A percentile compares a stretch with the other conserved stretches of the same genome.
Conservation (phyloP, 202 grass and related monocot species). For the Saccharum hybrid region DNA sequence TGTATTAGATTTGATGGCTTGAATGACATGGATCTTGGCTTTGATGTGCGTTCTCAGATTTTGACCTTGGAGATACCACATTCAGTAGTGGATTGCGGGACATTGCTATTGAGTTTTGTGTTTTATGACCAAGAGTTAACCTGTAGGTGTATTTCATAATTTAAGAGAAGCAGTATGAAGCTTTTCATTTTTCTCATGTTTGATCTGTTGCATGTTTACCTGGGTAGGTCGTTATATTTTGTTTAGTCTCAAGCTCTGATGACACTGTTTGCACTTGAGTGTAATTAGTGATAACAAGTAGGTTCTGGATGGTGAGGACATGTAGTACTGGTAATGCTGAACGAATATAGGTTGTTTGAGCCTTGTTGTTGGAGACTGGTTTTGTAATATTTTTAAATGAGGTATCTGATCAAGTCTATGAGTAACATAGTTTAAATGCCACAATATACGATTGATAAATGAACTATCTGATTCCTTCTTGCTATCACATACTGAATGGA, state of each 20-base stretch:
- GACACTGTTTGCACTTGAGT: background rate
- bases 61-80: background rate
- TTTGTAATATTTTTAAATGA: background rate
- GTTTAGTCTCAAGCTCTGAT: background rate
- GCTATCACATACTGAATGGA: background rate
- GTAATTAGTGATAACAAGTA: background rate
- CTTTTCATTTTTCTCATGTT: background rate
- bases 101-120: slow-evolving; percentile 13
- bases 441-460: background rate
- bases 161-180: background rate
- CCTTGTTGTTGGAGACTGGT: background rate
- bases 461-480: background rate
- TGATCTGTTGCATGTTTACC: background rate
- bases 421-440: slow-evolving; percentile 6
- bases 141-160: background rate
- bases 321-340: background rate
- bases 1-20: background rate
- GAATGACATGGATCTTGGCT: background rate
- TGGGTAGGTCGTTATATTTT: background rate
- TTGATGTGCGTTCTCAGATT: background rate
- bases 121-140: background rate
- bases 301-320: background rate
- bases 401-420: background rate
- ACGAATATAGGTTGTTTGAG: slow-evolving; percentile 15
- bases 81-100: background rate